Base-by-base conservation (phyloP, 176 grass and related monocot genomes). In the Neostapfia colusana region DNA sequence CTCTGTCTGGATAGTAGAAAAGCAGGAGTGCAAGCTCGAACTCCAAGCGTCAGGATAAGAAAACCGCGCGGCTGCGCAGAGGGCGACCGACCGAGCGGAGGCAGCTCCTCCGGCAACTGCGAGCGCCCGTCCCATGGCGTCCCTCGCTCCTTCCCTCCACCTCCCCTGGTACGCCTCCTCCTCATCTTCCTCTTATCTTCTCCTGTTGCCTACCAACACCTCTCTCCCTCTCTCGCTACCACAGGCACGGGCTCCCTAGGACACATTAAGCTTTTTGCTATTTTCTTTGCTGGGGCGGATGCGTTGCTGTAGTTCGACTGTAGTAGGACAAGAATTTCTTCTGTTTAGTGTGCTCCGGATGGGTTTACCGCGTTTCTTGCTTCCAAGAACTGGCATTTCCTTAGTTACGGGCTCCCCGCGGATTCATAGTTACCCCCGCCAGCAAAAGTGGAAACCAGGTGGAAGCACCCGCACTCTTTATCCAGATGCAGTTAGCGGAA, bases 81-180 rank as follows among this genome's bases (percentile, higher is more conserved):
- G n/a, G n/a, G n/a, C n/a, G n/a, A n/a, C n/a, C 68, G 25, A 75
- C 70, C n/a, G 49, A 79, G 64, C 63, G 78, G 71, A 75, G 78
- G 71, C 77, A 34, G 75, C 17, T 55, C 39, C 76, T 58, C 49
- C 75, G 48, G 75, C 69, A 26, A 26, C 72, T 44, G 25, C 65
- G 79, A 87, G 73, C 39, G 65, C 55, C 69, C 63, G 76, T 23
- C 3, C 73, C 78, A 89, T 89, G 87, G 82, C 87, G 61, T 85
- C 82, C 73, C 82, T 89, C 61, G 81, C 67, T 36, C 73, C 87
- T 72, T 89, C 87, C 61, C 78, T 85, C 61, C 82, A 89, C 36
- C 78, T 75, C 14, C 73, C 87, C 2, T 85, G 87, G 87, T 89
- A 88, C 54, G 59, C 66, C 15, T 13, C 45, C 37, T 37, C 25